Base-by-base conservation (phyloP, 2,329 filamentous ascomycete species). In the Penicillium sp. region DNA sequence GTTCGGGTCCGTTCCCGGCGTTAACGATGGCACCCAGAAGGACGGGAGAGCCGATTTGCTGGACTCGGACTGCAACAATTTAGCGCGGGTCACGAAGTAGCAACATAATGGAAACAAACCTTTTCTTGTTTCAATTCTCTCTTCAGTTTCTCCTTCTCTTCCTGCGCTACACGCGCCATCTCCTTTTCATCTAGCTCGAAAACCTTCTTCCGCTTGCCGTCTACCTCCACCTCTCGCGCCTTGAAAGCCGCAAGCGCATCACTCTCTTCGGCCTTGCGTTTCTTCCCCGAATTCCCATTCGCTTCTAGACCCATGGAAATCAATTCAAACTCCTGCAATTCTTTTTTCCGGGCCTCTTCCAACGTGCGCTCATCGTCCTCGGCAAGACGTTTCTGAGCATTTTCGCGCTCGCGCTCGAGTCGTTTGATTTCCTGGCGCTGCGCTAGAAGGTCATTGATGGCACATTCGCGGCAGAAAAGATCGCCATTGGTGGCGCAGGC, bases 401-500 rank as follows among this genome's bases (percentile, higher is more conserved):
- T 69, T 48, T 82, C 79, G 13, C 76, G 72, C 14, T 76, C 73
- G 51, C 78, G 83, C 44, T 86, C 85, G 2, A 85, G 59, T 0
- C 92, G 78, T 61, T 88, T 92, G 48, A 94, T 89, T 59, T 96
- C 92, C 67, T 89, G 85, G 52, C 86, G 82, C 65, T 98, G 90
- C 1, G 87, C 77, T 1, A 96, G 73, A n/a, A 98, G 80, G 55
- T 96, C 95, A 51, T 73, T 81, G 36, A 96, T 77, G 6, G 88
- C 89, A 68, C 90, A 98, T 69, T 96, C 92, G 52, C 87, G 81
- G 64, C 90, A 98, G 69, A 96, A 96, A 10, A 98, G 73, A 63
- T 96, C 89, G 44, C 90, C 90, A 48, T 81, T 77, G 2, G 66
- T 65, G 2, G 76, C 71, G 64, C 90, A 96, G 14, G 86, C 80